Evolutionary conservation across 192 early-diverging fungal genomes (phyloP), one percentile per base, ranked within the genome.

Genomic region (Radiomyces spectabilis): DNA sequence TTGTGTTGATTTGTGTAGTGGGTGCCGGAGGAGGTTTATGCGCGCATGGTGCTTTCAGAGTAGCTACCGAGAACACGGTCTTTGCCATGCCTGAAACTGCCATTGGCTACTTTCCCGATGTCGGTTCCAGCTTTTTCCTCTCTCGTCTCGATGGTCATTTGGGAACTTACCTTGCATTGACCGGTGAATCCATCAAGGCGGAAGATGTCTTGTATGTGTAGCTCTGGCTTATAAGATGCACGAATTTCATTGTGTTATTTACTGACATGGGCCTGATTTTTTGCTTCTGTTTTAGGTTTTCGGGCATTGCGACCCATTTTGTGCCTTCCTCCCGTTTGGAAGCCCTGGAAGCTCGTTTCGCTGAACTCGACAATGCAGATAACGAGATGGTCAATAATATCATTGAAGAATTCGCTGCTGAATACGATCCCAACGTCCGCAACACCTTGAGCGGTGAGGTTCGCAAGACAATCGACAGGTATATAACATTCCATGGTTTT

Each of bases 31-130:
- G 92, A 41, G 97, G 95, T 25, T 63, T 99, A 27, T 91, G 89
- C 30, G 86, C 93, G 16, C 94, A 95, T 60, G 93, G 85, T 5
- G 85, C 93, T 16, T 97, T 99, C 77, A 74, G 97, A 22, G 87
- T 99, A 41, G 95, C 92, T 5, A 97, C 92, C 26, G 95, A 99
- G 69, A 84, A 88, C 30, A 93, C 97, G 1, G 61, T 93, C 39
- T 95, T 98, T 69, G 86, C 95, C n/a, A 99, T 99, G 94, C 95
- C 97, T 5, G 97, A 99, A 64, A 92, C 91, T 5, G 79, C 77
- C 45, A 97, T 99, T 42, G 97, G 97, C 5, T 75, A 95, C 19
- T 95, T 97, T 60, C 94, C 95, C 18, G 97, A 97, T 65, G 95
- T 97, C 3, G 94, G 94, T n/a, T 91, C 87, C 6, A 82, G 85